Base-by-base conservation (phyloP, 768 basidiomycete genomes). In the Kwoniella heveanensis region DNA sequence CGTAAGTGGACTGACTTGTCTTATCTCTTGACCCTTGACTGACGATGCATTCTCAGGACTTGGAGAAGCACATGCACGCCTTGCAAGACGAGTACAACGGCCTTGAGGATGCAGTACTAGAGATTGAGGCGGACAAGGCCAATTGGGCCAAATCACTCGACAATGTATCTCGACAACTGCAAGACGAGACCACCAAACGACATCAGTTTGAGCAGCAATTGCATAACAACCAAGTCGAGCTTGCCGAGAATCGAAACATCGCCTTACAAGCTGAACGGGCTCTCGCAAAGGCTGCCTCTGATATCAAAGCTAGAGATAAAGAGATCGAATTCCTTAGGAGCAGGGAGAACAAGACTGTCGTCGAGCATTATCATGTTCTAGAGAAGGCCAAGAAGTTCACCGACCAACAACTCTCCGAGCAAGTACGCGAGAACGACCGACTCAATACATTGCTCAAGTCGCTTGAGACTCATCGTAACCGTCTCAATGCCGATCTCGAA, bases 371-470 rank as follows among this genome's bases (percentile, higher is more conserved):
- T 25, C 88, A 98, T 77, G 95, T 97, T 27, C 84, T 95, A 12
- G 93, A 97, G 77, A 91, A 94, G 77, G 95, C 95, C 17, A 98
- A 97, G 80, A 88, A 88, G 36, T 88, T 95, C 60, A 94, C 95
- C 1, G 95, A 98, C 77, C 86, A 89, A 39, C 91, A 96, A 74
- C 86, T 97, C 17, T 86, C 83, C 21, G 90, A 91, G 1, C 89
- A 92, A 0, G 88, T 90, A 60, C 79, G 83, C 21, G 92, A 95
- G 77, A 80, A 95, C 30, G 84, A 88, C 77, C 87, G 87, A 64
- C 88, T 90, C 47, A 84, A 83, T 5, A 83, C 84, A 0, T 88
- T 92, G 69, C 90, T 94, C 67, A 88, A 88, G 46, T 91, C 90
- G n/a, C 83, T 95, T 26, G 90, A 94, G 80, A 89, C 91, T 76